Base-by-base conservation (phyloP, 2,329 filamentous ascomycete species). In the Aspergillus sp. region DNA sequence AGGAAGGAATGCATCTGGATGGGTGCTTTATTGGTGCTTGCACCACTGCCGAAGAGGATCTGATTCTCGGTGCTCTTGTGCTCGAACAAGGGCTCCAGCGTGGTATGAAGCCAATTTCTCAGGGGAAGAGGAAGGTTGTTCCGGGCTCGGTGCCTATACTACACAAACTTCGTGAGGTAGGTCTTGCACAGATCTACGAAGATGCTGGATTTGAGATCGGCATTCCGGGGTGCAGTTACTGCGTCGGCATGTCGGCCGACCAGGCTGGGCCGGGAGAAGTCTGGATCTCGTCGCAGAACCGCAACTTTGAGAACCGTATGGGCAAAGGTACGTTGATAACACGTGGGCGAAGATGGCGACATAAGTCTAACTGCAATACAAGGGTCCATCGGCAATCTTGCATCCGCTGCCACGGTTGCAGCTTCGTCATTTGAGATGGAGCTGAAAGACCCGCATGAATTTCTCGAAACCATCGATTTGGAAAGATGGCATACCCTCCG, bases 21-120 rank as follows among this genome's bases (percentile, higher is more conserved):
- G 80, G 79, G 2, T 75, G 73, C 55, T 82, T 82, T 64, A 81
- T 82, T 21, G 80, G 80, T 1, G 80, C 80, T 1, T 82, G 79
- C 63, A 82, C 80, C 1, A 81, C 79, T 0, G 70, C 79, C 0
- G 77, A 80, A 55, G 79, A 81, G 63, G 79, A 82, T 56, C 65
- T 81, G 1, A 73, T 81, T 11, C 67, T 81, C 5, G 79, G 70
- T 0, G 78, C 74, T 0, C 66, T 81, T 4, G 76, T 81, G 2
- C 70, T 82, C 0, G 69, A 77, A 55, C 68, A 68, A 6, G 79
- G 78, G 0, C 59, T 81, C 8, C 66, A 72, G 21, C 66, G 62
- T 23, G 75, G 75, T 1, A 54, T 73, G 54, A 66, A 58, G 36
- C 73, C 75, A 1, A 60, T 72, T 3, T 42, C 54, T 4, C 64